Conservation (phyloP, 306 rosid genomes). For the Prunus davidiana region DNA sequence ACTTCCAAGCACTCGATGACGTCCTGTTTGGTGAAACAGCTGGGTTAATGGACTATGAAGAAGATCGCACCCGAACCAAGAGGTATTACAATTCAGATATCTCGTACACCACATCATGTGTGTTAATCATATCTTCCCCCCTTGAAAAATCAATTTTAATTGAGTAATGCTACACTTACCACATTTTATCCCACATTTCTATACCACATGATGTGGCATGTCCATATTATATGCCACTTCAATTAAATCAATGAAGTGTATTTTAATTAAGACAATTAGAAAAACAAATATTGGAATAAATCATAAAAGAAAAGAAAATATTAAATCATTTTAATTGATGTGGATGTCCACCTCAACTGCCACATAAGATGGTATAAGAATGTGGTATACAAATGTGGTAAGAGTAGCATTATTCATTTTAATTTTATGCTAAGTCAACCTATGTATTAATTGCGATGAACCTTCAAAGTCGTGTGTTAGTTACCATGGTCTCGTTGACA, state of each 20-base stretch:
- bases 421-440: background rate
- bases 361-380: too few species aligned
- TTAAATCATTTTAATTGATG: too few species aligned
- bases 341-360: too few species aligned
- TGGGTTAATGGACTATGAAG: conserved; percentile 24
- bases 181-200: too few species aligned
- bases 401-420: too few species aligned
- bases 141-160: background rate
- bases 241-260: too few species aligned
- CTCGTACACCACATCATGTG: background rate
- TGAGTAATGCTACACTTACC: background rate
- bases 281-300: too few species aligned
- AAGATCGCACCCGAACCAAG: conserved; percentile 16
- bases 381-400: too few species aligned
- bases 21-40: conserved; percentile 8
- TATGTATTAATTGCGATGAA: background rate
- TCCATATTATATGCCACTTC: too few species aligned
- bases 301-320: too few species aligned
- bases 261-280: too few species aligned
- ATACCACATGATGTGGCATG: too few species aligned
- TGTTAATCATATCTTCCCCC: background rate
- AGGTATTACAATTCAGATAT: background rate
- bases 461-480: background rate
- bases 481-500: background rate
- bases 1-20: conserved; percentile 11